phyloP scores from a whole-genome alignment of 1,139 yeast species.

The Tardiomyces digboiensis region DNA sequence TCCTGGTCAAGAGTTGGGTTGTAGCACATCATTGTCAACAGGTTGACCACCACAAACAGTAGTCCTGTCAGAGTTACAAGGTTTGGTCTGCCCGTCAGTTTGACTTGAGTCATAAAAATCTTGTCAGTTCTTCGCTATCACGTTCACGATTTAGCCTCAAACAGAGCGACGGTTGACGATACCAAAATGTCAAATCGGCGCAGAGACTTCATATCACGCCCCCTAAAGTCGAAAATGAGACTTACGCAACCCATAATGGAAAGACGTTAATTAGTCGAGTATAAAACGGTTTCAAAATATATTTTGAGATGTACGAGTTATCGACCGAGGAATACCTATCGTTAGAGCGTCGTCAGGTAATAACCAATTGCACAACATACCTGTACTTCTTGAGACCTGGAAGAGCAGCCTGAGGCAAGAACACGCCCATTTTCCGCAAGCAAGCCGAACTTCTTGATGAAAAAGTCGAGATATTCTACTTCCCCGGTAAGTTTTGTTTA shows the following conservation, averaged over 20 bases:
- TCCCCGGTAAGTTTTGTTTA: too few species aligned
- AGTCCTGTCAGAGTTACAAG: constrained; percentile 77
- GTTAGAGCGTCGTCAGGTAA: constrained; percentile 1
- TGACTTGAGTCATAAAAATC: too few species aligned
- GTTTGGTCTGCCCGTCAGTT: constrained; percentile 55
- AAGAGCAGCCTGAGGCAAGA: constrained; percentile 52
- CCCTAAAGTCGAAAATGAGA: too few species aligned
- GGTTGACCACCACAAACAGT: constrained; percentile 54
- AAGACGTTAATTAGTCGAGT: constrained; percentile 57
- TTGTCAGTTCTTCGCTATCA: too few species aligned
- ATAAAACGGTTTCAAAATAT: constrained; percentile 68
- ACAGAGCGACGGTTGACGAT: too few species aligned
- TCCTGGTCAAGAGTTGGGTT: constrained; percentile 51
- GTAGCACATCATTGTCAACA: constrained; percentile 55
- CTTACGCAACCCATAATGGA: constrained; percentile 44
- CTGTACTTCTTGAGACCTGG: constrained; percentile 59
- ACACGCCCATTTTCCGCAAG: constrained; percentile 69
- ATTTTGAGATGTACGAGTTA: constrained; percentile 66
- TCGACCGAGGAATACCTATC: constrained; percentile 62
- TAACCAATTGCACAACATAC: constrained; percentile 28
- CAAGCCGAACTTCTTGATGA: too few species aligned
- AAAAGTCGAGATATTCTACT: too few species aligned
- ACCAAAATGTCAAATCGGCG: too few species aligned
- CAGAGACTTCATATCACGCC: too few species aligned
- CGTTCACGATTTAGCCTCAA: too few species aligned